Percentiles rank a stretch among this genome's conserved stretches.
These are phyloP conservation scores for Monarda citriodora DNA, from an alignment of 305 asterid species.

Conservation along the genomic window DNA sequence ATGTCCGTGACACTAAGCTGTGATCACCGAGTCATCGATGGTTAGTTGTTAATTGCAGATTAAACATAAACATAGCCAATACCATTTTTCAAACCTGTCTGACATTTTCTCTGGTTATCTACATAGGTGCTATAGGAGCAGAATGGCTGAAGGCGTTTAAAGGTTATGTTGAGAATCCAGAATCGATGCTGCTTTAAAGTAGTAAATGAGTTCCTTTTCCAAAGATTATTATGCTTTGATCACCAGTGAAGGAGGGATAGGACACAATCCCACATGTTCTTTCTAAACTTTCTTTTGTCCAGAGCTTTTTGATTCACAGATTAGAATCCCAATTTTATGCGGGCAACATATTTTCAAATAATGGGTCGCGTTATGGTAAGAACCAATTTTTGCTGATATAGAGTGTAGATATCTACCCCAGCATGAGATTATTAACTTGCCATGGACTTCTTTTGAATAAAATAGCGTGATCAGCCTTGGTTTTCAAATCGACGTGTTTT, in stretches of 20 bases:
- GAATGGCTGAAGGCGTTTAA: slow-evolving; percentile 98
- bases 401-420: slow-evolving; percentile 25
- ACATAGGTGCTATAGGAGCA: slow-evolving; percentile 87
- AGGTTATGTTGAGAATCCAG: slow-evolving; percentile 93
- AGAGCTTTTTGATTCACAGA: slow-evolving; percentile 12
- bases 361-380: slow-evolving; percentile 23
- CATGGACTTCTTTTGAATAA: slow-evolving; percentile 7
- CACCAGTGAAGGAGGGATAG: slow-evolving; percentile 19
- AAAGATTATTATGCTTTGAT: slow-evolving; percentile 16
- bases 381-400: slow-evolving; percentile 24
- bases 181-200: slow-evolving; percentile 74
- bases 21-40: slow-evolving; percentile 95
- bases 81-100: slow-evolving; percentile 1
- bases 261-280: slow-evolving; percentile 16
- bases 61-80: background rate
- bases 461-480: background rate
- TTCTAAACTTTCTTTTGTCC: slow-evolving; percentile 17
- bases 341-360: slow-evolving; percentile 29
- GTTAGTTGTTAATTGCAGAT: slow-evolving; percentile 33
- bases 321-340: background rate
- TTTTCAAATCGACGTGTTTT: background rate
- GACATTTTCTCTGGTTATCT: slow-evolving; percentile 2
- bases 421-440: slow-evolving; percentile 19
- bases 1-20: slow-evolving; percentile 89
- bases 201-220: slow-evolving; percentile 6